Percentiles rank a stretch among this genome's conserved stretches.
phyloP scores from a whole-genome alignment of 73 alveolate species.

The Blepharisma japonicum region DNA sequence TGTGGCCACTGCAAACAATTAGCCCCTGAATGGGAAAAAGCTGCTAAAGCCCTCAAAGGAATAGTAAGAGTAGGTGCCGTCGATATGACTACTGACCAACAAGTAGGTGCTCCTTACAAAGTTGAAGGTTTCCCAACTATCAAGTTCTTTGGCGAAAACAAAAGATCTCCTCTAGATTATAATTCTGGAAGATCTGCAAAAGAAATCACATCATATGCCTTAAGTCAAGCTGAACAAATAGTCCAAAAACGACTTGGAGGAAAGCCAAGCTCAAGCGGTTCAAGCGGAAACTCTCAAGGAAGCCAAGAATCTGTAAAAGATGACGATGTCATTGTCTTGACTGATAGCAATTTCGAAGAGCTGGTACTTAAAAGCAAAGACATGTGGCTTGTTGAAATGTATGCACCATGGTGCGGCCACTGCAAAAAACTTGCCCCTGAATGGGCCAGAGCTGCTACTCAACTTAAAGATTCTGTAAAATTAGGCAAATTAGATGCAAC shows the following conservation, averaged over 20 bases:
- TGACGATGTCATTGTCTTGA: slow-evolving; percentile 82
- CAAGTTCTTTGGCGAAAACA: slow-evolving; percentile 84
- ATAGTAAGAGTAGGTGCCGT: slow-evolving; percentile 92
- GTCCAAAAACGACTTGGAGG: slow-evolving; percentile 64
- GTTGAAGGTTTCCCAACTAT: slow-evolving; percentile 95
- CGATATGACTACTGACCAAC: slow-evolving; percentile 70
- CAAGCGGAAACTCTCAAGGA: slow-evolving; percentile 30
- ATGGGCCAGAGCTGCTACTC: slow-evolving; percentile 88
- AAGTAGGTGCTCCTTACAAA: slow-evolving; percentile 74
- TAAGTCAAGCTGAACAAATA: slow-evolving; percentile 66
- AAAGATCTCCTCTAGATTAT: slow-evolving; percentile 74
- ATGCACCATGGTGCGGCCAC: slow-evolving; percentile 97
- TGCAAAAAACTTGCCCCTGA: slow-evolving; percentile 94
- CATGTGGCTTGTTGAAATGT: slow-evolving; percentile 87
- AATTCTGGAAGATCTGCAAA: slow-evolving; percentile 84
- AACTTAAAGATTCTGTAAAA: slow-evolving; percentile 83
- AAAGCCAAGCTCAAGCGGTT: slow-evolving; percentile 25
- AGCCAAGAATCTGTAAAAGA: slow-evolving; percentile 36
- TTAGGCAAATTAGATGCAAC: slow-evolving; percentile 95
- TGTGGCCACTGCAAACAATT: slow-evolving; percentile 95
- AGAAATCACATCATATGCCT: slow-evolving; percentile 67
- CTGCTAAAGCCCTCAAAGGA: slow-evolving; percentile 90
- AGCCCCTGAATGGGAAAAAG: slow-evolving; percentile 95
- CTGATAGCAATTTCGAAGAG: slow-evolving; percentile 76
- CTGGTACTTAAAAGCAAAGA: slow-evolving; percentile 76